These are phyloP conservation scores for Sporothrix phasma DNA, from an alignment of 2,329 filamentous ascomycete genomes.

Conservation along the genomic window DNA sequence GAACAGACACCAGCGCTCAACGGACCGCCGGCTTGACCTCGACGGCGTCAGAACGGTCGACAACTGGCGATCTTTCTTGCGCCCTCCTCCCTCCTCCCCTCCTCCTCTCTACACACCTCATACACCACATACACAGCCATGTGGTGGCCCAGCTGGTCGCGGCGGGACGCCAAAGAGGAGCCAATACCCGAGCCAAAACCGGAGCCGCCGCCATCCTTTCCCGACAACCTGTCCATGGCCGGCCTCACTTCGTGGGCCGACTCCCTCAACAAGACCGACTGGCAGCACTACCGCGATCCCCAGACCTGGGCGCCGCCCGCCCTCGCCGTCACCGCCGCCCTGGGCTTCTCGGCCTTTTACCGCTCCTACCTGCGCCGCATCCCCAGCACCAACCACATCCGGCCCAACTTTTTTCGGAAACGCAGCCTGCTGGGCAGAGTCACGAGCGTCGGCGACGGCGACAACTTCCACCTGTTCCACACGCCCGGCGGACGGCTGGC, in stretches of 20 bases:
- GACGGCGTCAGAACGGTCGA: neutral
- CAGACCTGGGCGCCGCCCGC: conserved; percentile 44
- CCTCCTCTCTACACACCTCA: neutral
- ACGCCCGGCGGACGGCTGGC: conserved; percentile 79
- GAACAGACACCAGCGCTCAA: neutral
- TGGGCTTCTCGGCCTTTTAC: conserved; percentile 51
- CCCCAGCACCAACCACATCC: conserved; percentile 65
- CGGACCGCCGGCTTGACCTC: neutral
- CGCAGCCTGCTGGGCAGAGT: conserved; percentile 75
- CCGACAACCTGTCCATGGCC: neutral
- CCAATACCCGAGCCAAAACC: neutral
- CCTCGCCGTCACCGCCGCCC: conserved; percentile 44
- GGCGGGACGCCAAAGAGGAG: conserved; percentile 10
- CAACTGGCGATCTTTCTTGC: neutral
- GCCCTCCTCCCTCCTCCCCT: neutral
- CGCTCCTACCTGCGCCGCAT: conserved; percentile 74
- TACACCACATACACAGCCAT: conserved; percentile 12
- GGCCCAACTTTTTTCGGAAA: conserved; percentile 61
- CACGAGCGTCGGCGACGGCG: conserved; percentile 90
- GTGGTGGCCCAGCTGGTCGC: conserved; percentile 19
- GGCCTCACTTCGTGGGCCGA: conserved; percentile 29
- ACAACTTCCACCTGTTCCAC: conserved; percentile 90
- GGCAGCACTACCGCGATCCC: conserved; percentile 46
- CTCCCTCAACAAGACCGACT: conserved; percentile 38
- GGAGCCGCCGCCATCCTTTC: neutral